Base-by-base conservation (phyloP, 495 filamentous ascomycete species). In the Hypoxylon perforatum region DNA sequence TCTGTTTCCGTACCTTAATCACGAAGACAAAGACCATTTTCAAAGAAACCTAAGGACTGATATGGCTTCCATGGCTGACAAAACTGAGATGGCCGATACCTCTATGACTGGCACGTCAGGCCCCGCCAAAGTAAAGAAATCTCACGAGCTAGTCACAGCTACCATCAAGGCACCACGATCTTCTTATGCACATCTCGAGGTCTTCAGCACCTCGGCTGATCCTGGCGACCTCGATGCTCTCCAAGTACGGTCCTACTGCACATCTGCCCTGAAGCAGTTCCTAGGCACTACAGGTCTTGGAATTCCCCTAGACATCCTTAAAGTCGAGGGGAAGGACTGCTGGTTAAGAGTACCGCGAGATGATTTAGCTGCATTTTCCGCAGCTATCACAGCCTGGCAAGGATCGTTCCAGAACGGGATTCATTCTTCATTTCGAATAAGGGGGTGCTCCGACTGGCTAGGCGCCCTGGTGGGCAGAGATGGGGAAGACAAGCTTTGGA, bases 241-340 rank as follows among this genome's bases (percentile, higher is more conserved):
- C 33, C 94, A 92, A 46, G 85, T 87, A 30, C 89, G 88, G 36
- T 85, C 89, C 0, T 87, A 92, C 69, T 87, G 95, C 50, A 88
- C 86, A 18, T 76, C 89, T 25, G 90, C 93, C 0, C 80, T 97
- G 0, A 84, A 83, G 8, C 91, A 93, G 70, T 97, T 91, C 77
- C 86, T 97, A 17, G 94, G 94, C 8, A 69, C 90, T 28, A 86
- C 86, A 1, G 94, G 94, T 30, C 81, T 90, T 4, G 86, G 89
- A 1, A 92, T 97, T 18, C 80, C 90, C 0, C 76, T 97, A 61
- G 94, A 97, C 69, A 89, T 97, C 30, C 81, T 97, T 7, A 87
- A 91, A 42, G 76, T 91, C 4, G 77, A 84, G 7, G 82, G 74
- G 1, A 62, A 73, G 22, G 79, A 85, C 12, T 84, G 84, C 30